A percentile compares a stretch with the other conserved stretches of the same genome.
These are phyloP conservation scores for Onygenales sp. DNA, from an alignment of 2,329 filamentous ascomycete species.

Conservation along the genomic window DNA sequence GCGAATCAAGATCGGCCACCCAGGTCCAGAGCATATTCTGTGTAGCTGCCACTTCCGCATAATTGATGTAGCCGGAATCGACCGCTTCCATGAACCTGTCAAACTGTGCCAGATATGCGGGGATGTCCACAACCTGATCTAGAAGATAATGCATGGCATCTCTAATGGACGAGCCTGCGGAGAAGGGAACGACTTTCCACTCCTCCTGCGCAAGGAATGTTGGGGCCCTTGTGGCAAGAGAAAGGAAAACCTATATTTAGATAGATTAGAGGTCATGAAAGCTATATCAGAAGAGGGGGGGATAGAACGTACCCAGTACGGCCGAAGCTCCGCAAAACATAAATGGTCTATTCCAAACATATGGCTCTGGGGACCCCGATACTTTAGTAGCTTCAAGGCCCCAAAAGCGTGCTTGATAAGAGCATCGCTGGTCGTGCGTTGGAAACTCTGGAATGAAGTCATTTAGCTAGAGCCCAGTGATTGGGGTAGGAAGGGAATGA, in stretches of 20 bases:
- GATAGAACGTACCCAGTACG: conserved; percentile 26
- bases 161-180: conserved; percentile 25
- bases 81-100: conserved; percentile 21
- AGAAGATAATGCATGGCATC: conserved; percentile 29
- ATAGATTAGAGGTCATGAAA: conserved; percentile 1
- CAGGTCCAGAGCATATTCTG: conserved; percentile 25
- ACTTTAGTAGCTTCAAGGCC: conserved; percentile 27
- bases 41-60: conserved; percentile 24
- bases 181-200: conserved; percentile 33
- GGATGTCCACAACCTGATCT: conserved; percentile 27
- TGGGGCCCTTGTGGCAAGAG: conserved; percentile 21
- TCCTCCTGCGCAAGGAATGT: conserved; percentile 27
- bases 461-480: neutral
- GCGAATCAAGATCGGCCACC: conserved; percentile 22
- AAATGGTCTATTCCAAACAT: conserved; percentile 31
- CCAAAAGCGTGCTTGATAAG: conserved; percentile 26
- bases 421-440: conserved; percentile 24
- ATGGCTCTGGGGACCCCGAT: conserved; percentile 30
- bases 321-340: conserved; percentile 28
- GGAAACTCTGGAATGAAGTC: conserved; percentile 21
- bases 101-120: conserved; percentile 21
- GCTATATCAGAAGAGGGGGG: neutral
- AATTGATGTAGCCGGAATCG: conserved; percentile 15
- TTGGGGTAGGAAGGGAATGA: conserved; percentile 1
- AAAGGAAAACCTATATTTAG: conserved; percentile 19